These are phyloP conservation scores for Suhomyces maxii DNA, from an alignment of 1,139 yeast genomes.

Conservation along the genomic window DNA sequence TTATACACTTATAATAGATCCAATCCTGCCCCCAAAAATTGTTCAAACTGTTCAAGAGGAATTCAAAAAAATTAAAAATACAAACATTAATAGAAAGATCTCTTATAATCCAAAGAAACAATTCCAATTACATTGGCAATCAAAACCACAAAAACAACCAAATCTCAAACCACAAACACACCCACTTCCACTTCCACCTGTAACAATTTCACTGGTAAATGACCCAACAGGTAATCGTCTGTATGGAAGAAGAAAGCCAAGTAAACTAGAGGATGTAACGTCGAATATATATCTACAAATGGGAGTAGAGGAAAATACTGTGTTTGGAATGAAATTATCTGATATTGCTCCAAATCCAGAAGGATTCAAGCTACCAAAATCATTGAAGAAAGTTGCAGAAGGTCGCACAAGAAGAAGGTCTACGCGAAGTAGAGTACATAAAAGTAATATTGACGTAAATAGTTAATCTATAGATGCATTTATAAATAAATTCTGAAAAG, in stretches of 20 bases:
- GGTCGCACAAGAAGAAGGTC: not conserved
- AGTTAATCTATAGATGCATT: not conserved
- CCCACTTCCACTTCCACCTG: no score
- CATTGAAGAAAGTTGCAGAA: not conserved
- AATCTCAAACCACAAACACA: not conserved
- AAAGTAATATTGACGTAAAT: not conserved
- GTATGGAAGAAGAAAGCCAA: not conserved
- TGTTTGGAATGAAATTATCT: conserved; percentile 7
- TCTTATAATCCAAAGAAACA: not conserved
- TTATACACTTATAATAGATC: conserved; percentile 30
- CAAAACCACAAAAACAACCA: not conserved
- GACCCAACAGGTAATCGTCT: not conserved
- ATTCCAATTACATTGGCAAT: not conserved
- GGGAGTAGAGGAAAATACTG: not conserved
- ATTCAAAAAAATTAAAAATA: not conserved
- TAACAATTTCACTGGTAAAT: no score
- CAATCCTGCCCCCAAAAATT: conserved; percentile 30
- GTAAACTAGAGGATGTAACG: conserved; percentile 7
- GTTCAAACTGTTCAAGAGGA: conserved; percentile 5
- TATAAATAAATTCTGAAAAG: no score
- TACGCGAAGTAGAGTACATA: not conserved
- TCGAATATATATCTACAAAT: conserved; percentile 1
- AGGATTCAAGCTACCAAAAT: conserved; percentile 9
- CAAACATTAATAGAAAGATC: not conserved
- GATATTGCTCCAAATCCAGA: conserved; percentile 1